Base-by-base conservation (phyloP, 371 early-diverging fungal species). In the Chytridium lagenaria region DNA sequence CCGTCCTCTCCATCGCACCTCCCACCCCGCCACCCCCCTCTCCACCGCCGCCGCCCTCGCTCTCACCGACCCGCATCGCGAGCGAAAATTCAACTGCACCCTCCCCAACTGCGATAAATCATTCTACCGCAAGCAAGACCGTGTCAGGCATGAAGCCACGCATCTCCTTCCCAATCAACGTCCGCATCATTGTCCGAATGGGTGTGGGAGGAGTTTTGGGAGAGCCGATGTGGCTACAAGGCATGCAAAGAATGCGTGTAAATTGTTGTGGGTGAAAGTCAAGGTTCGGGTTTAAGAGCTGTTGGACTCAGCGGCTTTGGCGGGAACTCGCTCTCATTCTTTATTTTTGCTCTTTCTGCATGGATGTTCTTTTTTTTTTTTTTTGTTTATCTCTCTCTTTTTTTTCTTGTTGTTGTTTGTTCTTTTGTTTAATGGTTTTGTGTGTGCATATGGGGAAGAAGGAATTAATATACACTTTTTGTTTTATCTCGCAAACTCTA, bases 161-260 rank as follows among this genome's bases (percentile, higher is more conserved):
- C 55, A 52, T 23, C 5, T 52, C 16, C 26, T 52, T 5, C 55
- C 55, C 55, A 52, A 52, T 26, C 55, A 52, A 26, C 12, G 55
- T 22, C 55, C 55, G 16, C 55, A 52, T 52, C 55, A 52, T n/a
- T 52, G 55, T 26, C 55, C 55, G 5, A 52, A 52, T 26, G 55
- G 55, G 12, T 52, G 55, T 26, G 55, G 55, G 26, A 52, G 55
- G 26, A n/a, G n/a, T 26, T 52, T 52, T 52, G 55, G 55, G 26
- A 52, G 55, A 26, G 55, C 55, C n/a, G 55, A 52, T 26, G 55
- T 52, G 12, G 55, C 55, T 23, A 52, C 55, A 10, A 52, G 55
- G 55, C 55, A 52, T 52, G 55, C 55, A 5, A 52, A 52, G 55
- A 52, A 52, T 52, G 55, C 55, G 7, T 52, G 55, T 26, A 52